Percentiles rank a stretch among this genome's conserved stretches.
Evolutionary conservation across 108 stramenopile species (phyloP).

Genomic region (Ochromonas danica): DNA sequence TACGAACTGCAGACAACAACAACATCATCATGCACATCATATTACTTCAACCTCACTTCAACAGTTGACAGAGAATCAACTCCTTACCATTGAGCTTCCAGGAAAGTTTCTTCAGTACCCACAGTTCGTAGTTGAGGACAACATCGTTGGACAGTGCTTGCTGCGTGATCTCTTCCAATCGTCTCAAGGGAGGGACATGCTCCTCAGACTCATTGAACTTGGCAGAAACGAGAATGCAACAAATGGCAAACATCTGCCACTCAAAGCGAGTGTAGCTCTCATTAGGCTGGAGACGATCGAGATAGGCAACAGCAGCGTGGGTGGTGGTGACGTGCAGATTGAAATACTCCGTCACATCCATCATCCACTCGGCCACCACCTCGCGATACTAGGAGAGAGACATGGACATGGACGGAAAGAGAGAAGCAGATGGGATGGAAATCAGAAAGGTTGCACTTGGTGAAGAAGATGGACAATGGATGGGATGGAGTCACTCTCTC

Average conservation of each 20-base stretch:
- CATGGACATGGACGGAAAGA: no score
- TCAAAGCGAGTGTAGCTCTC: conserved; percentile 26
- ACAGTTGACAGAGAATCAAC: not conserved
- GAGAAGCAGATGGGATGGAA: not conserved
- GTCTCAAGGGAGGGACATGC: conserved; percentile 16
- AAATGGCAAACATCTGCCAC: conserved; percentile 34
- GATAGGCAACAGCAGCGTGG: conserved; percentile 25
- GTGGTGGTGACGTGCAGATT: conserved; percentile 29
- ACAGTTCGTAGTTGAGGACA: conserved; percentile 32
- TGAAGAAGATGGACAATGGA: not conserved
- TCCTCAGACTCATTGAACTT: conserved; percentile 35
- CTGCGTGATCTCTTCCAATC: conserved; percentile 24
- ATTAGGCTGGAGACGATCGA: conserved; percentile 31
- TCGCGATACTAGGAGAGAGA: conserved; percentile 25
- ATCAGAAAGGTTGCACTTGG: not conserved
- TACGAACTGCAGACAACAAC: conserved; percentile 7
- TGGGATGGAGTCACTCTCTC: no score
- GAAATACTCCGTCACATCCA: conserved; percentile 26
- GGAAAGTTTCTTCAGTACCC: conserved; percentile 6
- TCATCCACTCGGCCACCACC: conserved; percentile 25
- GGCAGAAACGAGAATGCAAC: conserved; percentile 27
- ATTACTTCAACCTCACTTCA: not conserved
- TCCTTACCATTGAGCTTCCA: conserved; percentile 38
- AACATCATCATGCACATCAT: not conserved
- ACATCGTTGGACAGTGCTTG: not conserved